phyloP scores from a whole-genome alignment of 257 asterid genomes.

The Solanum medicagineum region DNA sequence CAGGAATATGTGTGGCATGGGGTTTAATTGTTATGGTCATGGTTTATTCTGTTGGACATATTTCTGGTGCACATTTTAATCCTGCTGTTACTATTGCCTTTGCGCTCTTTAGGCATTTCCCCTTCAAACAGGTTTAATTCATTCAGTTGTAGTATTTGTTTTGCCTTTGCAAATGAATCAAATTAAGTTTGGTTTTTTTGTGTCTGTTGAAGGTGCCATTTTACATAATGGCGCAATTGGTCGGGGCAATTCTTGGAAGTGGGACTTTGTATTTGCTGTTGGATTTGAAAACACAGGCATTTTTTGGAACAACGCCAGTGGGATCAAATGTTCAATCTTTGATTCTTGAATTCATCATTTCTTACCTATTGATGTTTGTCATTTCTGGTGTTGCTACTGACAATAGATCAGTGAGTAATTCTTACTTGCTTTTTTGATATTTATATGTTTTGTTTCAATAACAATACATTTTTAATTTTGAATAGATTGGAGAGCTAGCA shows the following conservation, averaged over 20 bases:
- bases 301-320: conserved; percentile 35
- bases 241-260: conserved; percentile 51
- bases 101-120: conserved; percentile 46
- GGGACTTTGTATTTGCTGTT: conserved; percentile 43
- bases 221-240: conserved; percentile 38
- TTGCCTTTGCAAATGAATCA: not conserved
- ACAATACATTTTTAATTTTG: not conserved
- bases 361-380: conserved; percentile 58
- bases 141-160: not conserved
- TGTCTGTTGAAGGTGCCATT: conserved; percentile 39
- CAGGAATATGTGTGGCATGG: conserved; percentile 41
- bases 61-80: conserved; percentile 64
- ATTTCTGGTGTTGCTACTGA: conserved; percentile 70
- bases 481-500: conserved; percentile 60
- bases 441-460: not conserved
- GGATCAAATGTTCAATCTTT: conserved; percentile 44
- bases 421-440: not conserved
- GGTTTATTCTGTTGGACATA: conserved; percentile 59
- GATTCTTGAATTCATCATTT: conserved; percentile 34
- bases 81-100: conserved; percentile 66
- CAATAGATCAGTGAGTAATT: conserved; percentile 40
- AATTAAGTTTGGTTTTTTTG: not conserved
- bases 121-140: conserved; percentile 23
- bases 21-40: conserved; percentile 51
- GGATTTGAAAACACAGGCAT: conserved; percentile 20